These are phyloP conservation scores for Mycena sp. DNA, from an alignment of 1,284 basidiomycete species.

Conservation along the genomic window DNA sequence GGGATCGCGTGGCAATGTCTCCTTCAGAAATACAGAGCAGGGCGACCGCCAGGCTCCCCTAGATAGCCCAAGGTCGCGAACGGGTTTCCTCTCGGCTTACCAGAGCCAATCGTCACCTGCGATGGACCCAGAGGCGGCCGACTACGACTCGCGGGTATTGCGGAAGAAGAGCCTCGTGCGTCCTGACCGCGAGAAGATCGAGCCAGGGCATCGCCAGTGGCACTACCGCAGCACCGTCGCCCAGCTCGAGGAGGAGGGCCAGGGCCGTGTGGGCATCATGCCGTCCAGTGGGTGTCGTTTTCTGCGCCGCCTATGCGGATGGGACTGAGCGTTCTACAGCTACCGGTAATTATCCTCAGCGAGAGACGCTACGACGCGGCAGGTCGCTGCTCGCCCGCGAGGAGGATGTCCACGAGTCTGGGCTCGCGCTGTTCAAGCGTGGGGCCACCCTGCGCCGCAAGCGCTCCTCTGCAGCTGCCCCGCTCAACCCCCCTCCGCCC, in stretches of 20 bases:
- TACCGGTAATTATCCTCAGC: conserved; percentile 85
- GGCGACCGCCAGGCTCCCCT: conserved; percentile 69
- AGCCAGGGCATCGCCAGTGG: conserved; percentile 94
- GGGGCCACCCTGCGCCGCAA: conserved; percentile 80
- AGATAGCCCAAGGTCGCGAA: conserved; percentile 60
- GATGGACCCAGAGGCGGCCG: conserved; percentile 57
- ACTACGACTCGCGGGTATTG: conserved; percentile 50
- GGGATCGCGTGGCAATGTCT: conserved; percentile 58
- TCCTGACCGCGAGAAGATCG: conserved; percentile 97
- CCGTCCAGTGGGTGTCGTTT: conserved; percentile 75
- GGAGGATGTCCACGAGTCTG: conserved; percentile 88
- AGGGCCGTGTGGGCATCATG: conserved; percentile 66
- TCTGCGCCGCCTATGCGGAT: background rate
- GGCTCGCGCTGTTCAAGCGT: conserved; percentile 87
- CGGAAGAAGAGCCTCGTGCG: conserved; percentile 96
- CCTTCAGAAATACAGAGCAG: conserved; percentile 72
- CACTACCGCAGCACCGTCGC: conserved; percentile 94
- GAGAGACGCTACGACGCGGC: conserved; percentile 77
- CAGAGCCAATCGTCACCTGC: conserved; percentile 32
- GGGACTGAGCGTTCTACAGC: conserved; percentile 49
- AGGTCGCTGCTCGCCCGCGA: conserved; percentile 89
- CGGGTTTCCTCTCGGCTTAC: conserved; percentile 47
- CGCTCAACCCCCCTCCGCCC: conserved; percentile 22
- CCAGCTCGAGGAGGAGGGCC: conserved; percentile 77
- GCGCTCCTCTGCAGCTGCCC: conserved; percentile 55